A percentile compares a stretch with the other conserved stretches of the same genome.
Evolutionary conservation across 2,329 filamentous ascomycete genomes (phyloP).

Genomic region (Neurospora crassa): DNA sequence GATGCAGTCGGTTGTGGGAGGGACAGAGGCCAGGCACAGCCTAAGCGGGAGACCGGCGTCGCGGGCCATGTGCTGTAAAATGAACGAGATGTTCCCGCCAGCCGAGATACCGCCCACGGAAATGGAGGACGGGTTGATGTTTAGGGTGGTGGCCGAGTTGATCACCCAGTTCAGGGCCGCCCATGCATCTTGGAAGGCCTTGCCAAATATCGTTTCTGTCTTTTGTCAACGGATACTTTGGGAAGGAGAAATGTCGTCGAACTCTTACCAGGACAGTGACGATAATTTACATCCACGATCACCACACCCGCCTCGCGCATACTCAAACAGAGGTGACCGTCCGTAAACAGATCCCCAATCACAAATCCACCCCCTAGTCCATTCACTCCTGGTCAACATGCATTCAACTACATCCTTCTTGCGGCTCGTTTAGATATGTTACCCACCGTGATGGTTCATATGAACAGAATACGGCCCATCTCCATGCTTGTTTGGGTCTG

Average conservation of each 20-base stretch:
- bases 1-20: conserved; percentile 19
- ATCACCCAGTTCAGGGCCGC: conserved; percentile 27
- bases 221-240: neutral
- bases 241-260: neutral
- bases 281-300: conserved; percentile 31
- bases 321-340: conserved; percentile 25
- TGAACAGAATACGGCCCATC: conserved; percentile 25
- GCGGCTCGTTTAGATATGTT: neutral
- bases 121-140: conserved; percentile 24
- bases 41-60: conserved; percentile 27
- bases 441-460: conserved; percentile 26
- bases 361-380: conserved; percentile 28
- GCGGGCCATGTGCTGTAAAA: conserved; percentile 28
- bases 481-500: conserved; percentile 21
- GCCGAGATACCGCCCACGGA: conserved; percentile 30
- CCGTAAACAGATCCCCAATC: conserved; percentile 24
- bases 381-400: neutral
- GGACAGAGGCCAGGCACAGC: conserved; percentile 26
- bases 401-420: neutral
- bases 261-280: conserved; percentile 27
- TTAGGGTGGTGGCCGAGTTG: conserved; percentile 19
- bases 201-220: conserved; percentile 26
- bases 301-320: conserved; percentile 29
- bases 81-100: conserved; percentile 25
- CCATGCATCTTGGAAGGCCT: conserved; percentile 28